Evolutionary conservation across 345 rosid genomes (phyloP).

Genomic region (Cardamine occulta): DNA sequence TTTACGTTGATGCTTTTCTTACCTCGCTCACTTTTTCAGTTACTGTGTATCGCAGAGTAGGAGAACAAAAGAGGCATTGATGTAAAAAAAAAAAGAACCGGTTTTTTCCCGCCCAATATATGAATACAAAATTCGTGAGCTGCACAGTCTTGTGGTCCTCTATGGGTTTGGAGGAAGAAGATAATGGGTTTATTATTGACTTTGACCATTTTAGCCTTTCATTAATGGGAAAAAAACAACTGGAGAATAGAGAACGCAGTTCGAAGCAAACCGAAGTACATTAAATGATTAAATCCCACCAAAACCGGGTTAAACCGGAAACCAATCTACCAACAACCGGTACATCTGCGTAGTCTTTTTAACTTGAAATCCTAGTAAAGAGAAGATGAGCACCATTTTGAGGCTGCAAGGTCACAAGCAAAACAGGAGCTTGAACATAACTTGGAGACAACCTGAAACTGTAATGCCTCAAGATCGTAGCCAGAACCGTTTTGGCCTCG

Average conservation of each 20-base stretch:
- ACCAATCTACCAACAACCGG: not conserved
- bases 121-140: not conserved
- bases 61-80: no score
- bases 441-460: constrained; percentile 57
- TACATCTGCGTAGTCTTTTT: not conserved
- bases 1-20: not conserved
- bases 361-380: constrained; percentile 47
- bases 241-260: not conserved
- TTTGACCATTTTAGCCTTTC: constrained; percentile 13
- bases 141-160: not conserved
- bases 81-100: not conserved
- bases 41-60: not conserved
- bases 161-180: constrained; percentile 14
- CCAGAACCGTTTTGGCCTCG: constrained; percentile 62
- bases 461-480: constrained; percentile 57
- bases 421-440: constrained; percentile 75
- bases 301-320: constrained; percentile 12
- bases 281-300: not conserved
- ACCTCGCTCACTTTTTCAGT: not conserved
- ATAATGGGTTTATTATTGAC: not conserved
- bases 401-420: constrained; percentile 58
- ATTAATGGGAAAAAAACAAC: not conserved
- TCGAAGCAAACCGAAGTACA: constrained; percentile 20
- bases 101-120: not conserved
- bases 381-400: constrained; percentile 73